Base-by-base conservation (phyloP, 306 rosid species). In the Trichosanthes truncata region DNA sequence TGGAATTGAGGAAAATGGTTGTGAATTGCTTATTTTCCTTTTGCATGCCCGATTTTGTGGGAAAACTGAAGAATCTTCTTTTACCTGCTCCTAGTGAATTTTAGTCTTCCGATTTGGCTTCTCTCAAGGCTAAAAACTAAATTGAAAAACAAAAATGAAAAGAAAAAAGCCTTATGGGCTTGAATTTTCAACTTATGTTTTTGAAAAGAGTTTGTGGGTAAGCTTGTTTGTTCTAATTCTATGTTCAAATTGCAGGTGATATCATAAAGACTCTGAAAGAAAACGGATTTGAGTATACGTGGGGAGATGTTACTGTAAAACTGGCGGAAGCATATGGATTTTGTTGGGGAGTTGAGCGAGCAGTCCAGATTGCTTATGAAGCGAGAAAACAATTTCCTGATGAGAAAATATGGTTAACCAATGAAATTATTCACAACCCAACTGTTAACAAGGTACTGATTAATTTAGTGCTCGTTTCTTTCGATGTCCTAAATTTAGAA, bases 301-400 rank as follows among this genome's bases (percentile, higher is more conserved):
- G 99, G 99, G 97, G 97, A 74, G 84, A 80, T 77, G 98, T 96
- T 67, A 96, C 94, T 0, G 99, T 96, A 84, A 91, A 87, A 84
- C 84, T 96, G 68, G 99, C 98, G n/a, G 97, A 96, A 78, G 36
- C 99, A 3, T 96, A 84, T 88, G 99, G 98, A 3, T 96, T 93
- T 81, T 96, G 99, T 73, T 93, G 98, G 99, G 99, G 98, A 11
- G 99, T 96, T 6, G 99, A 96, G 84, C 87, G 99, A 69, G 97
- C 98, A 45, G 96, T 96, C n/a, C 99, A 91, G 84, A 96, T 96
- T 79, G 99, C 99, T 14, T 96, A 96, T 56, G 99, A 96, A 81
- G 99, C 99, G 4, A 89, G 99, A 81, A 93, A 93, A 80, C 99
- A 96, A 82, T 96, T 90, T 80, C 97, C 99, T 6, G 81, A 84